Evolutionary conservation across 2,329 filamentous ascomycete genomes (phyloP).

Genomic region (Nemania sp.): DNA sequence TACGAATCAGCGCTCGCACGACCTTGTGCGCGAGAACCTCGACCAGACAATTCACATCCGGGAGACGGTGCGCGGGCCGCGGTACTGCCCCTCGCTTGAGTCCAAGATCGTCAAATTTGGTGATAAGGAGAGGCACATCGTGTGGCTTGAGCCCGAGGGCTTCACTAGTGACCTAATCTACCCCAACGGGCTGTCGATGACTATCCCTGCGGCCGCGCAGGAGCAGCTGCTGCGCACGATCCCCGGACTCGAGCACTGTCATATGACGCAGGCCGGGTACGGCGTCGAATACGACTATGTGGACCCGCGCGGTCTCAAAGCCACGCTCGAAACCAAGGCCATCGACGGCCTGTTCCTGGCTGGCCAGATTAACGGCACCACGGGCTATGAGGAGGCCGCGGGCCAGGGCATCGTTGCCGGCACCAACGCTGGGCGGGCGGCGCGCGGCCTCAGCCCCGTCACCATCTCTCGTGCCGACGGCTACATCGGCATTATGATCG

Average conservation of each 20-base stretch:
- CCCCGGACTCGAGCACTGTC: constrained; percentile 82
- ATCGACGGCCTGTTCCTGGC: constrained; percentile 89
- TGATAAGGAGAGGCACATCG: constrained; percentile 78
- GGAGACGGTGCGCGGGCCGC: constrained; percentile 89
- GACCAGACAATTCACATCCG: constrained; percentile 96
- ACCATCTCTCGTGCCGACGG: constrained; percentile 80
- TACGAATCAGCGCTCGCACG: constrained; percentile 81
- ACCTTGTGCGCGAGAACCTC: constrained; percentile 84
- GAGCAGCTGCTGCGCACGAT: constrained; percentile 84
- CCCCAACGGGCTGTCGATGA: constrained; percentile 97
- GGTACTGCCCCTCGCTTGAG: constrained; percentile 95
- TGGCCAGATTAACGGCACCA: constrained; percentile 97
- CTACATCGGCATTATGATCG: constrained; percentile 98
- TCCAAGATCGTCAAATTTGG: constrained; percentile 90
- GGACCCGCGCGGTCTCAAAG: constrained; percentile 82
- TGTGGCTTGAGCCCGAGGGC: constrained; percentile 97
- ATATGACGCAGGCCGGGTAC: constrained; percentile 93
- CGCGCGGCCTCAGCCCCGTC: constrained; percentile 66
- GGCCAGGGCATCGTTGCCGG: constrained; percentile 91
- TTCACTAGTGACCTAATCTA: constrained; percentile 90
- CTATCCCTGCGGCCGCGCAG: constrained; percentile 85
- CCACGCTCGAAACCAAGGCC: constrained; percentile 91
- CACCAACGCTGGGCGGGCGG: constrained; percentile 86
- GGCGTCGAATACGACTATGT: constrained; percentile 99
- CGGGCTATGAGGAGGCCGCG: constrained; percentile 95